Conservation (phyloP, 2,329 filamentous ascomycete species). For the Aspergillus terreus region DNA sequence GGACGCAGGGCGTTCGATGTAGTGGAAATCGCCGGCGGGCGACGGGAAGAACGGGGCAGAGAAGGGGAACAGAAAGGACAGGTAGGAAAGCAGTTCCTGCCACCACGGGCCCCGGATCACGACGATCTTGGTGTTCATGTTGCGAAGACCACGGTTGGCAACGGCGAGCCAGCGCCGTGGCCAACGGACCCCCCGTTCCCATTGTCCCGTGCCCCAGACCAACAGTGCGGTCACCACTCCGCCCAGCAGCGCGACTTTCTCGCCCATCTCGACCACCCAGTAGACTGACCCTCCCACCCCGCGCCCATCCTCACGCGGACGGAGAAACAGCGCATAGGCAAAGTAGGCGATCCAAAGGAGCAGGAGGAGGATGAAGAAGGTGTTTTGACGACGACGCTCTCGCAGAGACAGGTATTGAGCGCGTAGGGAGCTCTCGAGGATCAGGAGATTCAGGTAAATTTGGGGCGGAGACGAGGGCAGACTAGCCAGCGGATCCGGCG, state of each 20-base stretch:
- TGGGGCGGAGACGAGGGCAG: conserved; percentile 89
- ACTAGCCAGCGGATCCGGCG: conserved; percentile 68
- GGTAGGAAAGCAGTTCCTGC: conserved; percentile 68
- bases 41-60: conserved; percentile 61
- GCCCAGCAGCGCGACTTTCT: conserved; percentile 88
- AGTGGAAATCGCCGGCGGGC: conserved; percentile 68
- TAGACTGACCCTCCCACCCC: conserved; percentile 92
- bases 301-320: conserved; percentile 90
- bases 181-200: conserved; percentile 93
- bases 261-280: conserved; percentile 86
- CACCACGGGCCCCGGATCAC: conserved; percentile 79
- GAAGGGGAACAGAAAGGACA: conserved; percentile 75
- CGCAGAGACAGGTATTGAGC: conserved; percentile 89
- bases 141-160: conserved; percentile 82
- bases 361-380: conserved; percentile 81
- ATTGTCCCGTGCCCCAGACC: conserved; percentile 93
- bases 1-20: conserved; percentile 60
- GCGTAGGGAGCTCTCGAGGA: conserved; percentile 90
- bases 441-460: conserved; percentile 96
- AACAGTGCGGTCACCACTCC: conserved; percentile 82
- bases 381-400: conserved; percentile 83
- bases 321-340: conserved; percentile 84
- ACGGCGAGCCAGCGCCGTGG: conserved; percentile 85
- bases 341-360: conserved; percentile 79
- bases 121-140: conserved; percentile 95